A percentile compares a stretch with the other conserved stretches of the same genome.
phyloP scores from a whole-genome alignment of 2,329 filamentous ascomycete genomes.

The Ciborinia camelliae region DNA sequence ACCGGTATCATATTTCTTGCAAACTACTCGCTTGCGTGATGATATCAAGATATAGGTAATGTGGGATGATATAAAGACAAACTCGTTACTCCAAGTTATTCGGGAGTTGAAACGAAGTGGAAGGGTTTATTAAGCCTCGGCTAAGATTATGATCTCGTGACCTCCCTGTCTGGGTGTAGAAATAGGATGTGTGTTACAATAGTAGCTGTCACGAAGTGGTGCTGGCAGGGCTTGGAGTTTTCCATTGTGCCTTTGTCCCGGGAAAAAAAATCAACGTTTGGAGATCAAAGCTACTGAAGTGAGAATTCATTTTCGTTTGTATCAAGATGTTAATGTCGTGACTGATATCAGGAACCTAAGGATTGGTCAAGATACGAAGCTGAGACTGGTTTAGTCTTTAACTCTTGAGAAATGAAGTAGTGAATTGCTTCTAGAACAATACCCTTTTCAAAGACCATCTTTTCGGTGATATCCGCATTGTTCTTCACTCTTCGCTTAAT shows the following conservation, averaged over 20 bases:
- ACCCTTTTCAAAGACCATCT: background rate
- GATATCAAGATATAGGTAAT: background rate
- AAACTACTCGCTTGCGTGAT: no score
- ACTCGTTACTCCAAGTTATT: no score
- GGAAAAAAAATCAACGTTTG: background rate
- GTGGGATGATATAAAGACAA: background rate
- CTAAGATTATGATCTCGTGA: no score
- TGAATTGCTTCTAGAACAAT: conserved; percentile 6
- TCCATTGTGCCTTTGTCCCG: background rate
- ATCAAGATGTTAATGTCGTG: background rate
- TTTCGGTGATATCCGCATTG: conserved; percentile 8
- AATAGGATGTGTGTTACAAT: no score
- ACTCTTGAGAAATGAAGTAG: background rate
- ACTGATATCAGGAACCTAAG: background rate
- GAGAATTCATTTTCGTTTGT: background rate
- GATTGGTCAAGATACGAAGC: background rate
- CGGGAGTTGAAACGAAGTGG: no score
- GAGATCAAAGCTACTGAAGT: background rate
- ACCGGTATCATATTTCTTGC: no score
- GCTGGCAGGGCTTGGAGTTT: no score
- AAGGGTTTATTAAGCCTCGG: background rate
- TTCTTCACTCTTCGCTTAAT: conserved; percentile 22
- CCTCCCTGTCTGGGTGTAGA: no score
- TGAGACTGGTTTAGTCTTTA: background rate
- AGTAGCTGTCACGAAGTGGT: no score